Evolutionary conservation across 257 asterid species (phyloP), one percentile per base, ranked within the genome.

Genomic region (Avicennia marina): DNA sequence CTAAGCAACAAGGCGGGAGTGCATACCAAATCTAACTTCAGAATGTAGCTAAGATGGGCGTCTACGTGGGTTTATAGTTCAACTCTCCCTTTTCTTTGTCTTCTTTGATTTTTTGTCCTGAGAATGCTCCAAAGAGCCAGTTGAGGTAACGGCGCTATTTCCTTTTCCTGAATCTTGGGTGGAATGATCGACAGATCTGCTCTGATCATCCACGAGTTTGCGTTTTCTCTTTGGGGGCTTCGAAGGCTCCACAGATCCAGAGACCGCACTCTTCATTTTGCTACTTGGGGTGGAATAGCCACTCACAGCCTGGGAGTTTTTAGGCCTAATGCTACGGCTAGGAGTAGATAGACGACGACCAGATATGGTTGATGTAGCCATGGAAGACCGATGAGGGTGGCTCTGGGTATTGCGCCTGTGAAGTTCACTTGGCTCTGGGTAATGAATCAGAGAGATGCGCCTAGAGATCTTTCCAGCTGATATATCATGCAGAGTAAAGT

Each of bases 391-490:
- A 22, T 63, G 76, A 39, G 76, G 64, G 21, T 17, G 70, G 56
- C 27, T 47, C 8, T 21, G 40, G 46, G 3, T 66, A 53, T 61
- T 69, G 31, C 78, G 64, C 44, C 52, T 63, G 44, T 52, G 70
- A 34, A 79, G 41, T 65, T 81, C 90, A 53, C 73, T 56, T 6
- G 87, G 82, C 22, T 83, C 94, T 0, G 94, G 88, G 67, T 81
- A 84, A 68, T 74, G 86, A 65, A 81, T 48, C 39, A 87, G 65
- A 50, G 88, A 79, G 31, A 81, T 79, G 10, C 58, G 77, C 19
- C 76, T 72, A 0, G 94, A 73, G 52, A 87, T 81, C 77, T 75
- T 84, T 41, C 96, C 96, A 66, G 72, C 96, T 87, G 82, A 52
- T 18, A 56, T 33, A 55, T 65, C 31, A 22, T 19, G 60, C 45